Percentiles rank a stretch among this genome's conserved stretches.
Conservation (phyloP, 768 basidiomycete genomes). For the Macrolepiota fuliginosa region DNA sequence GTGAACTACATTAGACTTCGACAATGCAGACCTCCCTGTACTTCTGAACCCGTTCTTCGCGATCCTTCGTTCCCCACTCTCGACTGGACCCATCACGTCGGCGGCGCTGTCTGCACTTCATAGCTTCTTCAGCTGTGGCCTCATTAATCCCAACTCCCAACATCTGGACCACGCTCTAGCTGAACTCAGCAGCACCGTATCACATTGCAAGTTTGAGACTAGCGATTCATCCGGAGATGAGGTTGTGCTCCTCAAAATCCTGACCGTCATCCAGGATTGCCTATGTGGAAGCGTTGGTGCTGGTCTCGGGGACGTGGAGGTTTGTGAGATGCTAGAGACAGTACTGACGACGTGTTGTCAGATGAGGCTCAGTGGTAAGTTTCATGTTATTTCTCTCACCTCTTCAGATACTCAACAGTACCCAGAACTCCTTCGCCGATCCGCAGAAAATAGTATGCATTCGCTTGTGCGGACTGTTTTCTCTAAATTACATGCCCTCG, state of each 20-base stretch:
- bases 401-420: conserved; percentile 10
- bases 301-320: conserved; percentile 86
- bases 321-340: conserved; percentile 98
- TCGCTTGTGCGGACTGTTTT: conserved; percentile 83
- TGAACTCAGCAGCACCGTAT: conserved; percentile 85
- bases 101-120: conserved; percentile 86
- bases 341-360: conserved; percentile 96
- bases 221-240: conserved; percentile 98
- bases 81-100: conserved; percentile 97
- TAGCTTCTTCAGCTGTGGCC: conserved; percentile 77
- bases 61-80: conserved; percentile 89
- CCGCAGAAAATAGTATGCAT: conserved; percentile 89
- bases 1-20: conserved; percentile 48
- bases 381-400: neutral
- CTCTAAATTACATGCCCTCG: conserved; percentile 61
- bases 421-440: conserved; percentile 81
- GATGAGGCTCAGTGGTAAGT: conserved; percentile 91
- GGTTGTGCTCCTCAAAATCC: conserved; percentile 88
- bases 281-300: conserved; percentile 67
- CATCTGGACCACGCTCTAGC: conserved; percentile 66
- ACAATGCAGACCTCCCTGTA: conserved; percentile 51
- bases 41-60: conserved; percentile 89
- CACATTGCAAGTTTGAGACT: conserved; percentile 97
- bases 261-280: conserved; percentile 85
- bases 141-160: conserved; percentile 58